Evolutionary conservation across 2,329 filamentous ascomycete genomes (phyloP).

Genomic region (Nigrospora oryzae): DNA sequence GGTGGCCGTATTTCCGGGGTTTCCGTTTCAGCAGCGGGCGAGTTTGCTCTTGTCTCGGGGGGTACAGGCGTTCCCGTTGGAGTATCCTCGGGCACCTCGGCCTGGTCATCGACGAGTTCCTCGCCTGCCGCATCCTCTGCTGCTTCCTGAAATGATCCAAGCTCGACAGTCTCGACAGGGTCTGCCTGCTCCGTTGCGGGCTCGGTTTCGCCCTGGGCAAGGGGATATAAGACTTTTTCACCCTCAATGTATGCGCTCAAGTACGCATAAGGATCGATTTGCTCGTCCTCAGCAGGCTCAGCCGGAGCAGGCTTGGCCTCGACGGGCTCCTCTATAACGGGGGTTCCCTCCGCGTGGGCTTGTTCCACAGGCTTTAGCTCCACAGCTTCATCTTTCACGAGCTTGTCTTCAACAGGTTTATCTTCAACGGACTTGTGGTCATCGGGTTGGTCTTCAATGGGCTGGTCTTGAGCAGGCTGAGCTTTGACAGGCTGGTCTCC

Average conservation of each 20-base stretch:
- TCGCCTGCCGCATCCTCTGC: slow-evolving; percentile 11
- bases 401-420: not conserved
- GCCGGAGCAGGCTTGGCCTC: not conserved
- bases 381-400: not conserved
- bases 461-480: not conserved
- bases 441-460: slow-evolving; percentile 6
- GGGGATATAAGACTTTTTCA: slow-evolving; percentile 14
- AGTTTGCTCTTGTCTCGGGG: slow-evolving; percentile 25
- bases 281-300: slow-evolving; percentile 1
- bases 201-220: slow-evolving; percentile 7
- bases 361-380: not conserved
- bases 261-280: slow-evolving; percentile 10
- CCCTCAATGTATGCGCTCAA: slow-evolving; percentile 20
- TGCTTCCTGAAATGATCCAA: slow-evolving; percentile 10
- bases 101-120: slow-evolving; percentile 13
- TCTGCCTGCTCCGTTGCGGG: slow-evolving; percentile 1
- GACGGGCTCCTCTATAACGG: not conserved
- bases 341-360: not conserved
- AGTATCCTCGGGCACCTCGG: slow-evolving; percentile 15
- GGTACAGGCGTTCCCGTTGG: slow-evolving; percentile 13
- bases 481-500: not conserved
- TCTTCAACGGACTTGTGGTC: slow-evolving; percentile 10
- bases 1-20: slow-evolving; percentile 2
- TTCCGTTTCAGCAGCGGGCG: slow-evolving; percentile 20
- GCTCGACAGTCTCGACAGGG: slow-evolving; percentile 3